A percentile compares a stretch with the other conserved stretches of the same genome.
Evolutionary conservation across 2,329 filamentous ascomycete genomes (phyloP).

Genomic region (Acephala macrosclerotiorum): DNA sequence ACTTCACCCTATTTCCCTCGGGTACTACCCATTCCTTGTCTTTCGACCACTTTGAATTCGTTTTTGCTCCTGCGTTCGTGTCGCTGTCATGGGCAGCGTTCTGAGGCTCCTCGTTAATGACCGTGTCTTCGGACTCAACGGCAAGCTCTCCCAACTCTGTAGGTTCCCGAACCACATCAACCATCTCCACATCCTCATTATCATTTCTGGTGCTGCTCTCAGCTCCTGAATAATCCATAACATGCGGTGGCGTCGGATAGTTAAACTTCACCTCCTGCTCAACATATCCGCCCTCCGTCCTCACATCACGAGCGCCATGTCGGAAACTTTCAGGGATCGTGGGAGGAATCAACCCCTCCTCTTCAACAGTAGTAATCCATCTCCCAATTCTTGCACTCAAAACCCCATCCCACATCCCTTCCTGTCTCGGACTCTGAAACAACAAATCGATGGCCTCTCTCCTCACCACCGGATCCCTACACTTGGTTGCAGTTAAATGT

Average conservation of each 20-base stretch:
- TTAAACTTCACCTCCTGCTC: too few relatives aligned
- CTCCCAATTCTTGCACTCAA: slow-evolving; percentile 36
- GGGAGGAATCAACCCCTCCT: slow-evolving; percentile 39
- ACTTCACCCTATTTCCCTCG: slow-evolving; percentile 37
- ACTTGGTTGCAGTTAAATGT: slow-evolving; percentile 72
- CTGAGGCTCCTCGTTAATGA: too few relatives aligned
- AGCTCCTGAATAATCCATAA: neutral
- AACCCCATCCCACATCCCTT: slow-evolving; percentile 70
- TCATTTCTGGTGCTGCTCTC: neutral
- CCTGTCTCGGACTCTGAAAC: slow-evolving; percentile 63
- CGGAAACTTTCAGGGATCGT: too few relatives aligned
- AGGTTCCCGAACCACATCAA: too few relatives aligned
- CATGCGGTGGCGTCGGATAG: neutral
- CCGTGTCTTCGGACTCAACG: too few relatives aligned
- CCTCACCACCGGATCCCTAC: slow-evolving; percentile 62
- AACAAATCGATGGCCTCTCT: slow-evolving; percentile 68
- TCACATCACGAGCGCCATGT: too few relatives aligned
- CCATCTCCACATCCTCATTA: neutral
- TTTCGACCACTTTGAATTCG: neutral
- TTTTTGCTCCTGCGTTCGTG: too few relatives aligned
- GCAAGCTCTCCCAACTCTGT: too few relatives aligned
- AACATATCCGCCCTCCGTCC: too few relatives aligned
- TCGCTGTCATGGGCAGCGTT: too few relatives aligned
- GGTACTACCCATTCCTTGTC: slow-evolving; percentile 33
- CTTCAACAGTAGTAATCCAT: slow-evolving; percentile 39